Base-by-base conservation (phyloP, 2,329 filamentous ascomycete genomes). In the Aureobasidium sp. region DNA sequence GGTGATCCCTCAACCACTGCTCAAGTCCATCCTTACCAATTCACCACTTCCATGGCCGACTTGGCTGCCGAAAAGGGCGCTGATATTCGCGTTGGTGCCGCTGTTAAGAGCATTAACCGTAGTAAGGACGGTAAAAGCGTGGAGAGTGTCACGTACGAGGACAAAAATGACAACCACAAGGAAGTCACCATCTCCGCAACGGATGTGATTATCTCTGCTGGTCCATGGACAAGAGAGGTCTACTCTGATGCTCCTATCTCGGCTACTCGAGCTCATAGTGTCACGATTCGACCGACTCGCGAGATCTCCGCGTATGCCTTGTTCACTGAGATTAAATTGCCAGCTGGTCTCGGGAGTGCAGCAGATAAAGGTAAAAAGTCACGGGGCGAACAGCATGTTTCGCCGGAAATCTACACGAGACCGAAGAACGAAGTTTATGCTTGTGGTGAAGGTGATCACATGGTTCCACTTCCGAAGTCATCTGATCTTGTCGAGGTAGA, bases 381-480 rank as follows among this genome's bases (percentile, higher is more conserved):
- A 15, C 62, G 64, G 72, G 74, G 70, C 76, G 82, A 74, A 79
- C 80, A 85, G 32, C 82, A 82, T 20, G 90, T 91, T 13, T 87
- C 90, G 29, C 94, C 94, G 0, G 94, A 99, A 74, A 94, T 97
- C 65, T 99, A 99, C 72, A 89, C 94, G 0, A 83, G 94, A 4
- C 92, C 92, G 0, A 88, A 91, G 72, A 84, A 88, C 61, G 92
- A 96, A 72, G 88, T 96, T 12, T 99, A 99, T 73, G 92, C 91
- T 0, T 99, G 94, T 71, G 94, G 91, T 48, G 92, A 97, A 70
- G 90, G 91, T 26, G 94, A 99, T 71, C 82, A 82, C 1, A 74
- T 80, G 3, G 82, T 90, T 0, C 87, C 90, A 0, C 80, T 99
- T 1, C 94, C 94, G 0, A 79, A 85, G 2, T 87, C 87, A 0